Base-by-base conservation (phyloP, 2,329 filamentous ascomycete genomes). In the Coniochaeta ligniaria region DNA sequence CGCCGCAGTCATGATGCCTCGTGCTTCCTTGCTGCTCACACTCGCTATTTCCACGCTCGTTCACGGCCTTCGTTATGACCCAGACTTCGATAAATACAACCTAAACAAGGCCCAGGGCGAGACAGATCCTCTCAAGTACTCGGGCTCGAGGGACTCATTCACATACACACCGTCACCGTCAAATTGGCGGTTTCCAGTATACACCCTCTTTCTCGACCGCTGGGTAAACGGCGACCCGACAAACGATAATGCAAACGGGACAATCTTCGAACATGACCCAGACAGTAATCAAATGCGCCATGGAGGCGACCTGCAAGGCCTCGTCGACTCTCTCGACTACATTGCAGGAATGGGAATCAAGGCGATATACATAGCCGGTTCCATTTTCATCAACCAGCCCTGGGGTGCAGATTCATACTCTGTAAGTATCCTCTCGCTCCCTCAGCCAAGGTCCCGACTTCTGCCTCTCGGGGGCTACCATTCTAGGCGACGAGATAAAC, bases 201-300 rank as follows among this genome's bases (percentile, higher is more conserved):
- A 87, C 68, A 84, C 82, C 14, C 74, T 87, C 54, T 85, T 85
- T 65, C 71, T 86, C 14, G 84, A 87, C 68, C 75, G 83, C 60
- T 87, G 83, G 65, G 82, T 84, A 28, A 86, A 87, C 65, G 84
- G 84, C 14, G 81, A 87, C 64, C 84, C 84, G 7, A 77, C 77
- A 14, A 87, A 87, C 66, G 83, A 87, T 66, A 80, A 86, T 62
- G 78, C 80, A 22, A 87, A 87, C 66, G 81, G 79, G 14, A 86
- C 83, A 0, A 63, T 74, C 2, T 87, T 81, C 69, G 84, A 87
- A 63, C 82, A 85, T 69, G 83, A 87, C 66, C 68, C 78, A 59
- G 77, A 76, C 63, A 82, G 78, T 47, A 86, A 81, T 59, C 83
- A 86, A 66, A 79, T 86, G 72, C 80, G 84, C n/a, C 81, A 84